Conservation (phyloP, 2,329 filamentous ascomycete genomes). For the Botrytis deweyae region DNA sequence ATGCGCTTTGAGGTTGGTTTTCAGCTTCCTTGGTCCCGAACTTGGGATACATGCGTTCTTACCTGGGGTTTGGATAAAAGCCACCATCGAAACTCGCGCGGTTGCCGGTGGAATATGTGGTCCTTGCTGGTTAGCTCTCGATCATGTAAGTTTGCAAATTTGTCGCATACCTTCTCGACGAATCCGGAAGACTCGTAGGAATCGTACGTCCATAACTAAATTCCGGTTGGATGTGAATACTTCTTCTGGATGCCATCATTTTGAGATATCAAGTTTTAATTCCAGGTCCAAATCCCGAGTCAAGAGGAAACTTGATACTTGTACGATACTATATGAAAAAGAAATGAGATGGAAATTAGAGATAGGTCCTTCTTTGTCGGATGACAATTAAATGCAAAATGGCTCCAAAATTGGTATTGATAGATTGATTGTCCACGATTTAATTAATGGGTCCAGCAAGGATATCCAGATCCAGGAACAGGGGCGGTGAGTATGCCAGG, state of each 20-base stretch:
- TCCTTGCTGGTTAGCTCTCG: constrained; percentile 36
- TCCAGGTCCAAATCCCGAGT: neutral
- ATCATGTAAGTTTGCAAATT: constrained; percentile 20
- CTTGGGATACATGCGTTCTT: constrained; percentile 29
- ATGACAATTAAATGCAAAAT: constrained; percentile 15
- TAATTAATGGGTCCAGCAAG: constrained; percentile 21
- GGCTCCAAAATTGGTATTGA: constrained; percentile 9
- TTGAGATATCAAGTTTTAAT: constrained; percentile 7
- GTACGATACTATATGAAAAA: neutral
- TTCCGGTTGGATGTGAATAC: constrained; percentile 38
- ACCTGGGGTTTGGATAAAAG: constrained; percentile 39
- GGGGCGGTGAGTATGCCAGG: constrained; percentile 23
- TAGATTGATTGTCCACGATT: constrained; percentile 18
- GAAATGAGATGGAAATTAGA: neutral
- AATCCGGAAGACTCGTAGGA: constrained; percentile 32
- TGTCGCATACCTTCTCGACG: constrained; percentile 38
- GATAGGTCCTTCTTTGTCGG: constrained; percentile 11
- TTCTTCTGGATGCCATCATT: constrained; percentile 40
- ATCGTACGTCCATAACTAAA: constrained; percentile 35
- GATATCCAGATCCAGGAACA: constrained; percentile 19
- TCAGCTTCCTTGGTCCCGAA: constrained; percentile 33
- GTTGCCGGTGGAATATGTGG: constrained; percentile 33
- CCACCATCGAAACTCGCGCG: constrained; percentile 34
- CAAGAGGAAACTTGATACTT: constrained; percentile 13
- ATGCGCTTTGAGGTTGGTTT: constrained; percentile 33